Evolutionary conservation across 352 stramenopile species (phyloP).

Genomic region (Phytophthora tubulina): DNA sequence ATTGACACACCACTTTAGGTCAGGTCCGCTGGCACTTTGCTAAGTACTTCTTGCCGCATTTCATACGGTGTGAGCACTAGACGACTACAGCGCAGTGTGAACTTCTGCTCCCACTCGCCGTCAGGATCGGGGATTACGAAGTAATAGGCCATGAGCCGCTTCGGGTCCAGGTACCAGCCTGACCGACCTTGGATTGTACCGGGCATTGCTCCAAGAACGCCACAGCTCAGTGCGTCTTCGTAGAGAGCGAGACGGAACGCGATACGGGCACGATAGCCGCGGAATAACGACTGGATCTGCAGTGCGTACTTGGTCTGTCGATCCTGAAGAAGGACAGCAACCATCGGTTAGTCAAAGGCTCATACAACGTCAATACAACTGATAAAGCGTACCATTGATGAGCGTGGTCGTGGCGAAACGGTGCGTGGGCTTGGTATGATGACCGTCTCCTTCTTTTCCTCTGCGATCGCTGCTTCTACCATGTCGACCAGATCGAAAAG

Average conservation of each 20-base stretch:
- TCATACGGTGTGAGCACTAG: constrained; percentile 75
- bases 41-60: constrained; percentile 67
- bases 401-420: constrained; percentile 25
- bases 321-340: constrained; percentile 10
- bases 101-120: constrained; percentile 75
- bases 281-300: constrained; percentile 67
- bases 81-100: constrained; percentile 59
- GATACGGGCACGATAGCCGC: constrained; percentile 58
- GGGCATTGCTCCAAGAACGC: constrained; percentile 78
- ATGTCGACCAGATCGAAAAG: constrained; percentile 57
- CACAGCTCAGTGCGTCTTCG: constrained; percentile 66
- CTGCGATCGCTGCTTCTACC: constrained; percentile 26
- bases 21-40: constrained; percentile 29
- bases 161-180: constrained; percentile 83
- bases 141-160: constrained; percentile 81
- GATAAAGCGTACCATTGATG: constrained; percentile 20
- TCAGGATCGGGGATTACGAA: constrained; percentile 62
- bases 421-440: constrained; percentile 16
- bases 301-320: constrained; percentile 33
- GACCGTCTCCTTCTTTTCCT: constrained; percentile 16
- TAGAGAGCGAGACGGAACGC: constrained; percentile 73
- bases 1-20: background rate
- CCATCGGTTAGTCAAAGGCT: too few relatives aligned
- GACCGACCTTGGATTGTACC: constrained; percentile 68
- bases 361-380: background rate